Conservation (phyloP, 495 filamentous ascomycete genomes). For the Baudoinia panamericana region DNA sequence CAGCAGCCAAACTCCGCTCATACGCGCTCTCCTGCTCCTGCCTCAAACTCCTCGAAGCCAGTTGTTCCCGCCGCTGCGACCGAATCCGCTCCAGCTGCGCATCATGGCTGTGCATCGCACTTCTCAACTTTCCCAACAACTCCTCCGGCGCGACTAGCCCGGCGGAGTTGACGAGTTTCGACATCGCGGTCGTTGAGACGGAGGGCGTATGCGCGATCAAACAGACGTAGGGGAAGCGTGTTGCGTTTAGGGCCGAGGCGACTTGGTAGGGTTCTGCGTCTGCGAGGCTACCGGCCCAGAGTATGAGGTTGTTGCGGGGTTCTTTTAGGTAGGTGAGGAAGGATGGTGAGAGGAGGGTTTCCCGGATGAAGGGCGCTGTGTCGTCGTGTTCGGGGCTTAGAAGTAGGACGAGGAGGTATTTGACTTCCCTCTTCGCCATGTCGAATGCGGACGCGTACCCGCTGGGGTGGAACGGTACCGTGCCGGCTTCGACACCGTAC, state of each 20-base stretch:
- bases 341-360: slow-evolving; percentile 66
- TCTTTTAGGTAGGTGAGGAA: slow-evolving; percentile 56
- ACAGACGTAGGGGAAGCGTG: slow-evolving; percentile 80
- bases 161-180: slow-evolving; percentile 58
- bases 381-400: slow-evolving; percentile 89
- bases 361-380: slow-evolving; percentile 65
- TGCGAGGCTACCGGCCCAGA: slow-evolving; percentile 85
- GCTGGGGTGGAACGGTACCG: slow-evolving; percentile 63
- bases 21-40: slow-evolving; percentile 84
- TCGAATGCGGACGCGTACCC: slow-evolving; percentile 87
- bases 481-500: slow-evolving; percentile 47
- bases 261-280: slow-evolving; percentile 93
- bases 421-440: slow-evolving; percentile 74
- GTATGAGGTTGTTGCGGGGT: slow-evolving; percentile 56
- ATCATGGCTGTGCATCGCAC: slow-evolving; percentile 54
- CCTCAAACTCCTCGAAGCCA: slow-evolving; percentile 61
- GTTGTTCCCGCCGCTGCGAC: slow-evolving; percentile 57
- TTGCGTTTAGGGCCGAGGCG: slow-evolving; percentile 63
- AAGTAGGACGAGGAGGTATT: slow-evolving; percentile 74
- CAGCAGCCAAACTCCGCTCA: slow-evolving; percentile 74
- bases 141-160: slow-evolving; percentile 53
- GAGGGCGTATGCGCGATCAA: slow-evolving; percentile 72
- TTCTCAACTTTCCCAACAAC: slow-evolving; percentile 58
- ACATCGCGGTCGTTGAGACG: slow-evolving; percentile 73
- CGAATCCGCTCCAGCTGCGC: slow-evolving; percentile 56